These are phyloP conservation scores for Phytopythium aichiense DNA, from an alignment of 352 stramenopile genomes.

Conservation along the genomic window DNA sequence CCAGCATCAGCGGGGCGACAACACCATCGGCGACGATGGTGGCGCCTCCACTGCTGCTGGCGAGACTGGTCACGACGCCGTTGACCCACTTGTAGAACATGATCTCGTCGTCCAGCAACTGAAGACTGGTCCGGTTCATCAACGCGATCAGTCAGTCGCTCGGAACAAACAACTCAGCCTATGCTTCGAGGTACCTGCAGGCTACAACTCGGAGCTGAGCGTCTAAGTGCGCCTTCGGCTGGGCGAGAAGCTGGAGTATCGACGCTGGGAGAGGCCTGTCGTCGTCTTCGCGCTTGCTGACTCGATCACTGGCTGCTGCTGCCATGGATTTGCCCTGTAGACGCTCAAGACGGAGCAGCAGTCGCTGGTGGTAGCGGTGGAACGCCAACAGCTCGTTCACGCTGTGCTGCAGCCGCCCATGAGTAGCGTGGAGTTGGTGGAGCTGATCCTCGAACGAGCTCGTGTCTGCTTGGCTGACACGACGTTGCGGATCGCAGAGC, in stretches of 20 bases:
- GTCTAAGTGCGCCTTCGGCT: constrained; percentile 20
- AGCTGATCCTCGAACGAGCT: constrained; percentile 21
- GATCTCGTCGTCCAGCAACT: constrained; percentile 56
- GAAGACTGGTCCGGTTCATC: constrained; percentile 27
- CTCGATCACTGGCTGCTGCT: neutral
- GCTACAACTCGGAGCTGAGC: constrained; percentile 38
- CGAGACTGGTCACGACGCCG: constrained; percentile 29
- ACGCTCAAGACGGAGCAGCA: constrained; percentile 31
- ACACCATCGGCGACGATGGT: neutral
- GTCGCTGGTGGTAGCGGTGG: constrained; percentile 31
- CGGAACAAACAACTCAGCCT: neutral
- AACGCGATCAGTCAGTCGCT: neutral
- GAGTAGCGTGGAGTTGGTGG: constrained; percentile 36
- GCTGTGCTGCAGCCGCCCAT: constrained; percentile 37
- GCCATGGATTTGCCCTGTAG: constrained; percentile 21
- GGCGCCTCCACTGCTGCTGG: neutral
- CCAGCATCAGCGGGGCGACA: neutral
- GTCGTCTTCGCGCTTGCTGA: constrained; percentile 7
- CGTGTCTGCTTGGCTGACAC: neutral
- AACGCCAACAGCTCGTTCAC: constrained; percentile 31
- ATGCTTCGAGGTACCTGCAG: constrained; percentile 22
- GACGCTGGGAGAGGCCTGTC: constrained; percentile 32
- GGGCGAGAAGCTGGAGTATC: constrained; percentile 35
- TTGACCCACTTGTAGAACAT: constrained; percentile 78
- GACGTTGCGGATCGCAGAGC: neutral